phyloP scores from a whole-genome alignment of 1,284 basidiomycete genomes.

The Puccinia coronata region DNA sequence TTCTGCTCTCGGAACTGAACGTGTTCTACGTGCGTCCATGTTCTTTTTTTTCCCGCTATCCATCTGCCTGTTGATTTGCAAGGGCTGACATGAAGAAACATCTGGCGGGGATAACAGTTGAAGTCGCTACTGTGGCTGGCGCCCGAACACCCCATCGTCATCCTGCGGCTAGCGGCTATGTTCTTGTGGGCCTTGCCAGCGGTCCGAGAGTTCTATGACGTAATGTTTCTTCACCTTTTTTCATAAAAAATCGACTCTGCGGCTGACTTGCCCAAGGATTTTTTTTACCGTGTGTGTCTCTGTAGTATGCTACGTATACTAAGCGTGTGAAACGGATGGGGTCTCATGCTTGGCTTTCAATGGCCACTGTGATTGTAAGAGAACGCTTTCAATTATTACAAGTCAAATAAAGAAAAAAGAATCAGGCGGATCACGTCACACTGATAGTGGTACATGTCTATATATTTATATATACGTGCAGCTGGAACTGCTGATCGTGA shows the following conservation, averaged over 20 bases:
- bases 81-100: neutral
- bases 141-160: constrained; percentile 77
- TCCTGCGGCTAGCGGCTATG: constrained; percentile 70
- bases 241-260: no score
- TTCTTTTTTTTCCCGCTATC: neutral
- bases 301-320: constrained; percentile 50
- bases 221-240: constrained; percentile 13
- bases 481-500: constrained; percentile 63
- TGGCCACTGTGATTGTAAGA: constrained; percentile 70
- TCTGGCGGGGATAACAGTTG: neutral
- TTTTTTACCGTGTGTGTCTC: constrained; percentile 7
- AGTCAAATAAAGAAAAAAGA: neutral
- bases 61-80: neutral
- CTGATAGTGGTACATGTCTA: no score
- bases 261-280: neutral
- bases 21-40: constrained; percentile 52
- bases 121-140: constrained; percentile 80
- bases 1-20: constrained; percentile 76
- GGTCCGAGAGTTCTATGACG: constrained; percentile 69
- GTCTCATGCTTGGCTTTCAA: constrained; percentile 77
- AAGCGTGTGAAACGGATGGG: constrained; percentile 79
- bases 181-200: constrained; percentile 80
- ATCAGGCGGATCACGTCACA: no score
- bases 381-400: neutral
- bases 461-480: neutral